Evolutionary conservation across 176 grass and related monocot species (phyloP).

Genomic region (Coix lacrymajobi): DNA sequence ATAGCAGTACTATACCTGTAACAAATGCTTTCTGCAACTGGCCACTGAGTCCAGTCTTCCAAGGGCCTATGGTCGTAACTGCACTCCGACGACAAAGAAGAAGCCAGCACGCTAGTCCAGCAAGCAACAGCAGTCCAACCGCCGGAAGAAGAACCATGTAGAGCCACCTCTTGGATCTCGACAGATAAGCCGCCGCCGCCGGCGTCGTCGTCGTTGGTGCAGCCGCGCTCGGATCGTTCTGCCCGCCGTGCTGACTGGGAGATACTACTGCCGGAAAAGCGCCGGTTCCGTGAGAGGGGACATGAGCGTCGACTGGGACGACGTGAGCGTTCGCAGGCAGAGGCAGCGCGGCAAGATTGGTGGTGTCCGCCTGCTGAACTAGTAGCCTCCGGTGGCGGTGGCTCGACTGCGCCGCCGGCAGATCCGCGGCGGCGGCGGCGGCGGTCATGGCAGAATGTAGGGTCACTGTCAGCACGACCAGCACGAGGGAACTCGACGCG

Average conservation of each 20-base stretch:
- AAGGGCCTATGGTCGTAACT: slow-evolving; percentile 48
- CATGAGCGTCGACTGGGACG: neutral
- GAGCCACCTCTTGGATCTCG: slow-evolving; percentile 29
- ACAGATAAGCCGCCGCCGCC: neutral
- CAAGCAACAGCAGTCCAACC: slow-evolving; percentile 22
- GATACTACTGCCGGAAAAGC: slow-evolving; percentile 19
- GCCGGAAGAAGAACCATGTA: slow-evolving; percentile 41
- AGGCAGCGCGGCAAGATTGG: slow-evolving; percentile 30
- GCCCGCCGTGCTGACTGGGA: neutral
- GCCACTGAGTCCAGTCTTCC: slow-evolving; percentile 83
- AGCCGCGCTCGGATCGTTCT: neutral
- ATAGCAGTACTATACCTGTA: slow-evolving; percentile 35
- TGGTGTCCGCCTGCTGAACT: neutral
- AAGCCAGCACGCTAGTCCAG: slow-evolving; percentile 20
- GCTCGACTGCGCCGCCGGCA: slow-evolving; percentile 7
- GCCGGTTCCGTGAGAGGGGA: slow-evolving; percentile 27
- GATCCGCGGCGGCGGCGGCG: neutral
- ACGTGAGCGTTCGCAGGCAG: neutral
- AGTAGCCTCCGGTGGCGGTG: slow-evolving; percentile 55
- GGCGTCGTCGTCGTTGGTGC: neutral
- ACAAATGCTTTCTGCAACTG: slow-evolving; percentile 90
- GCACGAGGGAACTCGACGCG: slow-evolving; percentile 28
- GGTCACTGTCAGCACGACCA: slow-evolving; percentile 22
- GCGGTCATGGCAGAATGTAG: slow-evolving; percentile 14
- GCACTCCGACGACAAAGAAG: slow-evolving; percentile 31